These are phyloP conservation scores for Beauveria asiatica DNA, from an alignment of 2,329 filamentous ascomycete species.

Conservation along the genomic window DNA sequence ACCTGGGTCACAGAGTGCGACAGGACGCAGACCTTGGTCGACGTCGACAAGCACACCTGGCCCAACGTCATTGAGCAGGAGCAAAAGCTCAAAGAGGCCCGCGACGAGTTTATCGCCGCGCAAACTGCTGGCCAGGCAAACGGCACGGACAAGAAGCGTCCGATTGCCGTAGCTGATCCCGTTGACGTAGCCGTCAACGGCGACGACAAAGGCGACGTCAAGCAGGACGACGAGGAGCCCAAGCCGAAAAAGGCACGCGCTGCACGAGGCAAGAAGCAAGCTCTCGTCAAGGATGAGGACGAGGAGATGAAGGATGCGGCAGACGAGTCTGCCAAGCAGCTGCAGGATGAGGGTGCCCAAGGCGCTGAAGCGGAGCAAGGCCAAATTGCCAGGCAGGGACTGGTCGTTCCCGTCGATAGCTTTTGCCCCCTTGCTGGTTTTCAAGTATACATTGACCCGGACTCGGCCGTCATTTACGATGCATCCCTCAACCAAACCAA, in stretches of 20 bases:
- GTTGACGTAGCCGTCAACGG: constrained; percentile 24
- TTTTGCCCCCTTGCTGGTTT: constrained; percentile 28
- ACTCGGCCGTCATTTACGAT: constrained; percentile 60
- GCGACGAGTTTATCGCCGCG: constrained; percentile 18
- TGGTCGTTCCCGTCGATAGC: constrained; percentile 44
- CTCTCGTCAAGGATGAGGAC: constrained; percentile 14
- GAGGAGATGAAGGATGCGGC: constrained; percentile 19
- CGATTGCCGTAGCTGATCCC: constrained; percentile 16
- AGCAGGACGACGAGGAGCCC: constrained; percentile 31
- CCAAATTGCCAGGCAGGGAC: constrained; percentile 37
- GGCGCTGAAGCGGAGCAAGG: constrained; percentile 30
- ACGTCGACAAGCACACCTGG: constrained; percentile 21
- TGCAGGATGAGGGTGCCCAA: constrained; percentile 20
- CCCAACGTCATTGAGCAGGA: constrained; percentile 16
- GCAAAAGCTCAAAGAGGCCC: constrained; percentile 16
- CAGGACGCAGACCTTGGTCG: constrained; percentile 17
- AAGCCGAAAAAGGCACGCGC: constrained; percentile 30
- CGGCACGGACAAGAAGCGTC: constrained; percentile 20
- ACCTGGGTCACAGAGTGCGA: constrained; percentile 56
- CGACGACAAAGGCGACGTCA: constrained; percentile 28
- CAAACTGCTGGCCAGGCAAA: constrained; percentile 12
- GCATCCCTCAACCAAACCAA: constrained; percentile 75
- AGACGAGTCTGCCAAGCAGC: constrained; percentile 26
- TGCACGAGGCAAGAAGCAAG: constrained; percentile 16
- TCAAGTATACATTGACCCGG: constrained; percentile 57